Evolutionary conservation across 208 protist species (phyloP).

Genomic region (Plasmodiophora brassicae): DNA sequence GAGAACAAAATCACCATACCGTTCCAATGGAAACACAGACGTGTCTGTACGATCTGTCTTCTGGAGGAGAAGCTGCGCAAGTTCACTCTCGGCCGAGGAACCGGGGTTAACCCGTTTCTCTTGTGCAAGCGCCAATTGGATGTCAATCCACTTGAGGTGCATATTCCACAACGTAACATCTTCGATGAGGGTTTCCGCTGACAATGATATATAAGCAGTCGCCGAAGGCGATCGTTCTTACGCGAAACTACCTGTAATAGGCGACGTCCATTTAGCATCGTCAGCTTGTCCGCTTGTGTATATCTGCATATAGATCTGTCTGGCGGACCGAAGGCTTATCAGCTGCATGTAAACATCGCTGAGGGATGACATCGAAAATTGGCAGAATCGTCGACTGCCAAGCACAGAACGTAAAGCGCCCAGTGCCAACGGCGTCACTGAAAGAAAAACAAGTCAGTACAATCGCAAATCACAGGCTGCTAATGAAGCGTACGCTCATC

Average conservation of each 20-base stretch:
- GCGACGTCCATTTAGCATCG: no score
- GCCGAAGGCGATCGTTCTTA: no score
- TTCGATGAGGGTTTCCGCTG: no score
- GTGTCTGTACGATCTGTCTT: neutral
- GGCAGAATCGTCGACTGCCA: neutral
- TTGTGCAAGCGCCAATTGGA: neutral
- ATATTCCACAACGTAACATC: constrained; percentile 1
- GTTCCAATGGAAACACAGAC: neutral
- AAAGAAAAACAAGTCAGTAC: neutral
- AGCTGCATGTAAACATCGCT: neutral
- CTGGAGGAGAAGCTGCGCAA: neutral
- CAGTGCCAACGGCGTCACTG: neutral
- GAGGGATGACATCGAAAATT: neutral
- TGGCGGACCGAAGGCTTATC: neutral
- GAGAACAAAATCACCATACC: neutral
- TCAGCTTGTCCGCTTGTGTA: no score
- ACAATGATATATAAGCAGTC: no score
- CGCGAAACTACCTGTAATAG: no score
- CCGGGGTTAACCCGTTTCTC: neutral
- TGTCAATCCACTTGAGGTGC: neutral
- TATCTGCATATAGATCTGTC: no score
- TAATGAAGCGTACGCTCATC: neutral
- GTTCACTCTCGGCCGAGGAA: neutral
- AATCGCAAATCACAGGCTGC: neutral
- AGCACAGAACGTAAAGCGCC: neutral